phyloP scores from a whole-genome alignment of 192 early-diverging fungal genomes.

The Coemansia sp. region DNA sequence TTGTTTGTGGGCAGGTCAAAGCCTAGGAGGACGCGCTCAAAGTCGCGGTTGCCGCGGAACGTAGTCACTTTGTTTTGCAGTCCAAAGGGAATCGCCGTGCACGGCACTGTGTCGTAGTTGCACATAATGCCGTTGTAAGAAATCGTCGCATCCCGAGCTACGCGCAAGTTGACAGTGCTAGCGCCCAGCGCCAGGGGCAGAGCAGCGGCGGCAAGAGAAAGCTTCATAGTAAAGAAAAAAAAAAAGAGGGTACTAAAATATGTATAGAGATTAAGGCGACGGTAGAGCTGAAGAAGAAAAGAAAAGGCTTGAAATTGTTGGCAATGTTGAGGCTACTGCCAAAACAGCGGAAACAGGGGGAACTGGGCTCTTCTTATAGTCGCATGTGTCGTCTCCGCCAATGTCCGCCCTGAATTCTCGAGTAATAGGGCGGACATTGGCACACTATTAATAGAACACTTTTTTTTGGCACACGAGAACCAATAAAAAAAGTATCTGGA shows the following conservation, averaged over 20 bases:
- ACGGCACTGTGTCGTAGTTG: constrained; percentile 31
- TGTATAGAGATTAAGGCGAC: not conserved
- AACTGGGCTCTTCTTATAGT: not conserved
- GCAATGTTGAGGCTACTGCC: not conserved
- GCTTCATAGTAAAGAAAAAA: not conserved
- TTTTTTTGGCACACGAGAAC: not conserved
- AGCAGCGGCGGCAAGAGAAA: constrained; percentile 3
- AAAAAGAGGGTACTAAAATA: not conserved
- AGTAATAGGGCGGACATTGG: not conserved
- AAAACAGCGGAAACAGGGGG: not conserved
- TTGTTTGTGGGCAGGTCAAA: constrained; percentile 41
- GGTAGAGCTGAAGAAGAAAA: not conserved
- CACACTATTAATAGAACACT: not conserved
- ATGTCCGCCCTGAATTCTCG: not conserved
- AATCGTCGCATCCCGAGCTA: constrained; percentile 31
- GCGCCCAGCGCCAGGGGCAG: constrained; percentile 17
- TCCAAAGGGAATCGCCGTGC: constrained; percentile 30
- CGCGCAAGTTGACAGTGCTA: constrained; percentile 15
- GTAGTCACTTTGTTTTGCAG: constrained; percentile 21
- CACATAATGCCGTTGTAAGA: constrained; percentile 43
- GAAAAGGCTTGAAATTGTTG: too few relatives aligned
- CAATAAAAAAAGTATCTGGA: not conserved
- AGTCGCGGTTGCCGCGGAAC: constrained; percentile 55
- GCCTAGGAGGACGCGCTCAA: constrained; percentile 42
- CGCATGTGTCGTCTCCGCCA: not conserved